Conservation (phyloP, 164 flowering plant species). For the Macadamia tetraphylla region DNA sequence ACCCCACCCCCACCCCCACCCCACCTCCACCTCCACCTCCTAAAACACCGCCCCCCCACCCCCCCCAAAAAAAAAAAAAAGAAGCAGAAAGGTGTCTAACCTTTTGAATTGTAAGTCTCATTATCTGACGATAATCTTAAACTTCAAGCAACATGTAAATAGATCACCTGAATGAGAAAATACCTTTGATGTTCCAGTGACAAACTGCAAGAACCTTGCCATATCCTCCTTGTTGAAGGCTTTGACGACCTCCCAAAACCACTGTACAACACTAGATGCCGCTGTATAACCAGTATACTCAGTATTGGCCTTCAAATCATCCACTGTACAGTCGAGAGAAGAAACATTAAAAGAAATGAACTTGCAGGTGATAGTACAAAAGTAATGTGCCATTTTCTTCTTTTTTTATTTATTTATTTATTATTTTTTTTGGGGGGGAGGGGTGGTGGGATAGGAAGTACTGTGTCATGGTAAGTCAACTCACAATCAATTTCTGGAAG, state of each 20-base stretch:
- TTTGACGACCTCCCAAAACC: slow-evolving; percentile 95
- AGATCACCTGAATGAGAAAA: background rate
- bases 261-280: slow-evolving; percentile 68
- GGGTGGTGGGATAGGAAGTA: background rate
- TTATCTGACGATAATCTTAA: no score
- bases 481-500: slow-evolving; percentile 97
- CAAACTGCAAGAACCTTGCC: slow-evolving; percentile 92
- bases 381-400: background rate
- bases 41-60: no score
- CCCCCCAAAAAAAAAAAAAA: no score
- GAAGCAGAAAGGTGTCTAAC: no score
- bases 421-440: no score
- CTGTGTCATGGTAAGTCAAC: slow-evolving; percentile 22
- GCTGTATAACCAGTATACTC: slow-evolving; percentile 83
- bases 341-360: background rate
- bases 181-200: slow-evolving; percentile 98
- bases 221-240: slow-evolving; percentile 85
- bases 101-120: no score
- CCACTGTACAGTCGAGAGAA: slow-evolving; percentile 43
- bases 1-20: no score
- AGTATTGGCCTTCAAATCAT: slow-evolving; percentile 81
- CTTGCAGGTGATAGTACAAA: background rate
- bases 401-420: no score
- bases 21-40: no score
- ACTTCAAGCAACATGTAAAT: background rate